Evolutionary conservation across 345 rosid species (phyloP).

Genomic region (Viola odorata): DNA sequence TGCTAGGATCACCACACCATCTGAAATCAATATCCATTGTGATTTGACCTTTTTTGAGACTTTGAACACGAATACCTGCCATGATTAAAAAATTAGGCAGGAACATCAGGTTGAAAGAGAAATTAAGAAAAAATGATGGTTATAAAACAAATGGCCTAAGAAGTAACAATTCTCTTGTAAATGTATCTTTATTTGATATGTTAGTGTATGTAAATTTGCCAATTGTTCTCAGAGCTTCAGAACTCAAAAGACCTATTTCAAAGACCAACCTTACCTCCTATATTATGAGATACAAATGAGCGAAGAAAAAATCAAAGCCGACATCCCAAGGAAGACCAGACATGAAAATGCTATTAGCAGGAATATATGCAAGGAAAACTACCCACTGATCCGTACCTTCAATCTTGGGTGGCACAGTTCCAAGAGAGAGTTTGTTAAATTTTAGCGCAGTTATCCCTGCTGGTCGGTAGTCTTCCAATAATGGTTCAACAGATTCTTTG

Average conservation of each 20-base stretch:
- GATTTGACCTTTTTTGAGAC: slow-evolving; percentile 91
- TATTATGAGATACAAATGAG: not conserved
- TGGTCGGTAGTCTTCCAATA: slow-evolving; percentile 93
- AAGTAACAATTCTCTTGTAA: not conserved
- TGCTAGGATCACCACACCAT: slow-evolving; percentile 99
- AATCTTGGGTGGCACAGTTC: slow-evolving; percentile 95
- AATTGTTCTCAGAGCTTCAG: not conserved
- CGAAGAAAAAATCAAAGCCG: not conserved
- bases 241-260: slow-evolving; percentile 3
- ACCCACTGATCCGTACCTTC: slow-evolving; percentile 55
- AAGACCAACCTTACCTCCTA: not conserved
- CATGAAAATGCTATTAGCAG: not conserved
- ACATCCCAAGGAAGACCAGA: not conserved
- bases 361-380: not conserved
- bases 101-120: not conserved
- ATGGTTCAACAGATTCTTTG: slow-evolving; percentile 93
- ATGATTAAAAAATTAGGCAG: slow-evolving; percentile 19
- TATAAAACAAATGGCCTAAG: not conserved
- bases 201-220: not conserved
- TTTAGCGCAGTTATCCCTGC: slow-evolving; percentile 89
- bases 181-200: not conserved
- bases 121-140: not conserved
- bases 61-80: slow-evolving; percentile 96
- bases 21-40: slow-evolving; percentile 95
- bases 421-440: slow-evolving; percentile 82